phyloP scores from a whole-genome alignment of 1,284 basidiomycete species.

The Coniferiporia sulphurascens region DNA sequence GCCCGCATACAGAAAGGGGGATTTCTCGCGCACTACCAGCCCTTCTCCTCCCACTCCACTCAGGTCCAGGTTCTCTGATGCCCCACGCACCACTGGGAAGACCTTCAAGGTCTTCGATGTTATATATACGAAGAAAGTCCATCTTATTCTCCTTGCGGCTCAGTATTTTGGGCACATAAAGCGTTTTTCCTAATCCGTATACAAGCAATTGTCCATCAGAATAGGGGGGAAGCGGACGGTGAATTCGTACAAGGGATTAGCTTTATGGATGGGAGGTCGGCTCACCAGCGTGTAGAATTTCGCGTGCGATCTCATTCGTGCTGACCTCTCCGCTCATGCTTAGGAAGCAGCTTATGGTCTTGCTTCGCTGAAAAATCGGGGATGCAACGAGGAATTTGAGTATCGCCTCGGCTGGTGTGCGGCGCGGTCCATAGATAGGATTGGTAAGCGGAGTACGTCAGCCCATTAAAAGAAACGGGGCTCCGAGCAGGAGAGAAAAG shows the following conservation, averaged over 20 bases:
- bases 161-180: constrained; percentile 68
- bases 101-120: constrained; percentile 48
- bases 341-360: constrained; percentile 64
- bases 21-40: constrained; percentile 41
- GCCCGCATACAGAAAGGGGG: no score
- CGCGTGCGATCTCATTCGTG: constrained; percentile 46
- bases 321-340: constrained; percentile 71
- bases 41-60: constrained; percentile 41
- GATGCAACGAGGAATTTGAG: constrained; percentile 42
- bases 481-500: constrained; percentile 9
- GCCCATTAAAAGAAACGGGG: neutral
- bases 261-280: neutral
- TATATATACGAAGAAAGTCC: constrained; percentile 62
- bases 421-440: no score
- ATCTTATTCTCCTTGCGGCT: constrained; percentile 43
- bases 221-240: no score
- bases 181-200: constrained; percentile 44
- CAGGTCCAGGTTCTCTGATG: constrained; percentile 59
- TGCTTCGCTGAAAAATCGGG: constrained; percentile 45
- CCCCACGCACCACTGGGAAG: constrained; percentile 65
- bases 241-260: no score
- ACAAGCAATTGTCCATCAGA: no score
- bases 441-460: neutral
- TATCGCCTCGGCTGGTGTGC: constrained; percentile 47
- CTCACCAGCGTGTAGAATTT: constrained; percentile 46